Conservation (phyloP, 2,329 filamentous ascomycete species). For the Colletotrichum agaves region DNA sequence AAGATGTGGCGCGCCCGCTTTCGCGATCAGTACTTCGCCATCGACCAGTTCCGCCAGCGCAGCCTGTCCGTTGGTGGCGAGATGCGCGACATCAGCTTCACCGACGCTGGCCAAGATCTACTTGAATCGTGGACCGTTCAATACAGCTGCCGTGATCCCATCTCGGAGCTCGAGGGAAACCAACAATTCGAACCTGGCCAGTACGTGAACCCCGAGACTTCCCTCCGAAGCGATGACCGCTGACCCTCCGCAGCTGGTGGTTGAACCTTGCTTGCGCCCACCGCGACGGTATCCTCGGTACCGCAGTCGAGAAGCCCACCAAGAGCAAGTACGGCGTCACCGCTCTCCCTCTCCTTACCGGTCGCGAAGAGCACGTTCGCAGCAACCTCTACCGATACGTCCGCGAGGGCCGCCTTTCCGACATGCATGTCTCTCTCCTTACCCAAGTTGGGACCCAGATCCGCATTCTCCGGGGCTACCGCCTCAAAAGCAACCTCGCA, state of each 20-base stretch:
- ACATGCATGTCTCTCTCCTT: slow-evolving; percentile 62
- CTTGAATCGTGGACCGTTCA: slow-evolving; percentile 52
- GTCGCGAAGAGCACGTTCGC: slow-evolving; percentile 57
- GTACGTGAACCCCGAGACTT: slow-evolving; percentile 49
- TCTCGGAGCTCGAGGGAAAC: slow-evolving; percentile 55
- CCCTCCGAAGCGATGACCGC: slow-evolving; percentile 9
- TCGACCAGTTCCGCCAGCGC: slow-evolving; percentile 56
- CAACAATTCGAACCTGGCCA: slow-evolving; percentile 58
- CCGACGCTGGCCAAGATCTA: slow-evolving; percentile 44
- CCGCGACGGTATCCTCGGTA: slow-evolving; percentile 64
- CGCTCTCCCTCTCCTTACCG: slow-evolving; percentile 62
- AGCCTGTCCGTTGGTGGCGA: slow-evolving; percentile 50
- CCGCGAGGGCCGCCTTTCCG: slow-evolving; percentile 53
- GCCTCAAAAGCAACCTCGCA: slow-evolving; percentile 61
- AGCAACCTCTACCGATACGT: slow-evolving; percentile 54
- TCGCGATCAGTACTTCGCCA: slow-evolving; percentile 55
- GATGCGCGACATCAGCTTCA: slow-evolving; percentile 55
- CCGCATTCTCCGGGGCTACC: slow-evolving; percentile 63
- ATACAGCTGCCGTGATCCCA: slow-evolving; percentile 41
- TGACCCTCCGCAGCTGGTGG: slow-evolving; percentile 62
- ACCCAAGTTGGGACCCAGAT: slow-evolving; percentile 60
- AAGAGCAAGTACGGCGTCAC: slow-evolving; percentile 57
- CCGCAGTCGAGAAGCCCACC: slow-evolving; percentile 56
- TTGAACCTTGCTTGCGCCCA: slow-evolving; percentile 65
- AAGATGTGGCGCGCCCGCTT: slow-evolving; percentile 58